phyloP scores from a whole-genome alignment of 2,329 filamentous ascomycete species.

The Cladosporium colombiae region DNA sequence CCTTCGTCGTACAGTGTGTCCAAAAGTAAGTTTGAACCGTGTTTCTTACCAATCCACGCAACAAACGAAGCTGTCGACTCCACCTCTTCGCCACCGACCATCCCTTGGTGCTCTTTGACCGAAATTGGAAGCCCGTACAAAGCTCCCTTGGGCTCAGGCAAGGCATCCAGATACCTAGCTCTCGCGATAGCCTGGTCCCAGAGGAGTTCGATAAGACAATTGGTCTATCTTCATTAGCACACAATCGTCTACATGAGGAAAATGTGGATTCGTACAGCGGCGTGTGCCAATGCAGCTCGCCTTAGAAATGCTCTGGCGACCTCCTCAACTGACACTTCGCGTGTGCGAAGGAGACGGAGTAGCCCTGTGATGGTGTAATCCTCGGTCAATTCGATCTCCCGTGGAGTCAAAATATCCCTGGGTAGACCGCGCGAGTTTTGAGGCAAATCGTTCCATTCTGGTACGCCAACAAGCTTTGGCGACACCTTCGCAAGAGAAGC shows the following conservation, averaged over 20 bases:
- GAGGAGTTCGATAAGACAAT: conserved; percentile 38
- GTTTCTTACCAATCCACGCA: conserved; percentile 49
- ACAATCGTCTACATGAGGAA: background rate
- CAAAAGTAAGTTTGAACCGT: conserved; percentile 50
- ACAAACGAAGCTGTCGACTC: conserved; percentile 43
- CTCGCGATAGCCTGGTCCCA: conserved; percentile 40
- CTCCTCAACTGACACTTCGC: conserved; percentile 40
- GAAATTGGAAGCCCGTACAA: conserved; percentile 56
- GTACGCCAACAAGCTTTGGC: conserved; percentile 2
- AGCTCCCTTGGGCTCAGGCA: conserved; percentile 43
- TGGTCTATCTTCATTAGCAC: conserved; percentile 33
- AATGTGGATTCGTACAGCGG: background rate
- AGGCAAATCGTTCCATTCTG: conserved; percentile 1
- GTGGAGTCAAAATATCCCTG: background rate
- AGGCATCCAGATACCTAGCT: conserved; percentile 45
- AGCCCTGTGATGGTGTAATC: conserved; percentile 32
- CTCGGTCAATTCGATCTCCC: conserved; percentile 14
- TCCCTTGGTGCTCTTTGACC: conserved; percentile 55
- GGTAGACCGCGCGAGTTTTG: background rate
- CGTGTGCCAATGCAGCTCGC: conserved; percentile 49
- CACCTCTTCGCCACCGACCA: conserved; percentile 51
- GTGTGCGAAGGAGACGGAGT: conserved; percentile 38
- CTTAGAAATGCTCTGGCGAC: conserved; percentile 48
- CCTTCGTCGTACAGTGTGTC: conserved; percentile 51
- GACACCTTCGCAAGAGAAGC: conserved; percentile 14